These are phyloP conservation scores for Penicillium sp. DNA, from an alignment of 2,329 filamentous ascomycete species.

Conservation along the genomic window DNA sequence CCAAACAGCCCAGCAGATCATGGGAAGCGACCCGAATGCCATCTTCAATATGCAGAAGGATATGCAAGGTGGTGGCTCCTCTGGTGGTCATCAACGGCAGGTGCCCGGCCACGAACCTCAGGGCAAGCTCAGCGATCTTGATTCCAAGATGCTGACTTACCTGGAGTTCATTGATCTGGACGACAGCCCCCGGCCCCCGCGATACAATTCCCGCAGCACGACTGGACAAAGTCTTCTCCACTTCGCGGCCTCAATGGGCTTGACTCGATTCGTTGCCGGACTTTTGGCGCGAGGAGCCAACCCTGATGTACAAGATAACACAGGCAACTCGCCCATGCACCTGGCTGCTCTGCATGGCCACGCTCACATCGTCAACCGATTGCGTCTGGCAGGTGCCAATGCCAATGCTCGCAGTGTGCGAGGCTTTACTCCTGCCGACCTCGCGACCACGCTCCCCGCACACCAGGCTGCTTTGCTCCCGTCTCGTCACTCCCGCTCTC, in stretches of 20 bases:
- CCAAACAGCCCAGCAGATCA: slow-evolving; percentile 46
- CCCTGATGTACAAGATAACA: slow-evolving; percentile 67
- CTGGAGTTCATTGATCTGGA: slow-evolving; percentile 76
- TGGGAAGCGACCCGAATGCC: slow-evolving; percentile 42
- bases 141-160: slow-evolving; percentile 64
- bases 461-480: slow-evolving; percentile 59
- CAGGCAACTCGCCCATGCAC: slow-evolving; percentile 77
- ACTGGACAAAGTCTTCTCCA: slow-evolving; percentile 79
- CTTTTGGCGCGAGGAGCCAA: slow-evolving; percentile 73
- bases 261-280: slow-evolving; percentile 69
- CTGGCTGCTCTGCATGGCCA: slow-evolving; percentile 73
- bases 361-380: slow-evolving; percentile 66
- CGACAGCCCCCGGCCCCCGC: slow-evolving; percentile 62
- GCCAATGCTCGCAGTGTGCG: slow-evolving; percentile 64
- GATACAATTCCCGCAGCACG: slow-evolving; percentile 59
- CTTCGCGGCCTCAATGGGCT: slow-evolving; percentile 67
- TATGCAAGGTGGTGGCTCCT: slow-evolving; percentile 35
- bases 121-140: slow-evolving; percentile 51
- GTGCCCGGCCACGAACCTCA: slow-evolving; percentile 42
- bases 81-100: slow-evolving; percentile 44
- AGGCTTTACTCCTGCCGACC: slow-evolving; percentile 65
- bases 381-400: slow-evolving; percentile 69
- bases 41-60: slow-evolving; percentile 47
- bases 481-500: slow-evolving; percentile 59
- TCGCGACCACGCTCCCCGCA: slow-evolving; percentile 62